Evolutionary conservation across 1,284 basidiomycete genomes (phyloP).

Genomic region (Rhizoctonia solani): DNA sequence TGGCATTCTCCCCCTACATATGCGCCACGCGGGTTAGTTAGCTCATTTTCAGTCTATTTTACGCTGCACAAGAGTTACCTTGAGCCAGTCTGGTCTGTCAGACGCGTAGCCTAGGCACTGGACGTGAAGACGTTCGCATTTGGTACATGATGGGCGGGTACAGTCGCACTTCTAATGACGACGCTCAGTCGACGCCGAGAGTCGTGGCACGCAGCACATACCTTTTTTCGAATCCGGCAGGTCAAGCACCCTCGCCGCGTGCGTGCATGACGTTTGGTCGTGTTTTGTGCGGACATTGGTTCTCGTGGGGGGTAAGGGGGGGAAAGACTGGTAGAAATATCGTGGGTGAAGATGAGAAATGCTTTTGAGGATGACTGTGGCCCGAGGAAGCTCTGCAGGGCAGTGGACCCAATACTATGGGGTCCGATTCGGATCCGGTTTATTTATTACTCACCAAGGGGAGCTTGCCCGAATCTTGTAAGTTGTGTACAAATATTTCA

Average conservation of each 20-base stretch:
- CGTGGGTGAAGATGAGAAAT: conserved; percentile 6
- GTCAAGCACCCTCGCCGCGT: conserved; percentile 31
- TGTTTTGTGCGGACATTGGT: conserved; percentile 16
- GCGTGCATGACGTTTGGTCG: conserved; percentile 25
- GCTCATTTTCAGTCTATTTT: background rate
- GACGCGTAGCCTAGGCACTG: conserved; percentile 29
- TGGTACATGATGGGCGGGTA: conserved; percentile 18
- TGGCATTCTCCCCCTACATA: conserved; percentile 15
- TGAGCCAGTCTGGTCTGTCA: conserved; percentile 31
- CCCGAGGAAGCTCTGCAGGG: conserved; percentile 21
- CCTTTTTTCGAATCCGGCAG: conserved; percentile 28
- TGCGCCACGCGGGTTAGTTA: conserved; percentile 9
- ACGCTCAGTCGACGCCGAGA: background rate
- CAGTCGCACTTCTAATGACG: conserved; percentile 23
- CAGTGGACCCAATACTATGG: conserved; percentile 25
- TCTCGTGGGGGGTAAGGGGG: background rate
- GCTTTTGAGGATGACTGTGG: conserved; percentile 25
- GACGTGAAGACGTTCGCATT: conserved; percentile 26
- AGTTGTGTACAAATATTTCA: background rate
- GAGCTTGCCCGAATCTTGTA: conserved; percentile 18
- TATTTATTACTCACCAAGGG: conserved; percentile 30
- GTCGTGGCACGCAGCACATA: background rate
- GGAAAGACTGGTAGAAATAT: conserved; percentile 6
- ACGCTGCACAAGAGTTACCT: background rate
- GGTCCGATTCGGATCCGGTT: conserved; percentile 33